Conservation (phyloP, 805 yeast species). For the Brettanomyces sp. region DNA sequence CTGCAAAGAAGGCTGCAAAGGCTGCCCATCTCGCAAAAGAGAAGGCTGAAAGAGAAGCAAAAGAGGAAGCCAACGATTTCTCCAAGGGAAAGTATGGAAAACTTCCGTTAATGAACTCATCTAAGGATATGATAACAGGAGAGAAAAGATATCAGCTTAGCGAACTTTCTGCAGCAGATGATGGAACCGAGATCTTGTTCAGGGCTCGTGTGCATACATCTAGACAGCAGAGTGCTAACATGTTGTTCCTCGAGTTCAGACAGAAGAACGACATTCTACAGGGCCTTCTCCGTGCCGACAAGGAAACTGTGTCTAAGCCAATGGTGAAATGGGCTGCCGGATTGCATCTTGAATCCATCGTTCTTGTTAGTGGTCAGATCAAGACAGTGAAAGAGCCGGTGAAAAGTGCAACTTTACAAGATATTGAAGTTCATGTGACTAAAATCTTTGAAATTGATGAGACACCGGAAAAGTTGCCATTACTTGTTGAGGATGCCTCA, state of each 20-base stretch:
- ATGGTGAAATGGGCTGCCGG: conserved; percentile 94
- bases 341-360: conserved; percentile 82
- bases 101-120: conserved; percentile 76
- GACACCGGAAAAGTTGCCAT: conserved; percentile 88
- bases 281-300: conserved; percentile 71
- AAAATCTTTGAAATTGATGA: conserved; percentile 72
- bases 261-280: conserved; percentile 81
- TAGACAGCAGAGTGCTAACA: conserved; percentile 93
- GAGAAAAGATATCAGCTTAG: conserved; percentile 50
- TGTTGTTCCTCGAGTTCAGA: conserved; percentile 84
- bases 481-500: conserved; percentile 91
- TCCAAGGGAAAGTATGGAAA: conserved; percentile 87
- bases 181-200: conserved; percentile 70
- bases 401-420: conserved; percentile 86
- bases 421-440: conserved; percentile 71
- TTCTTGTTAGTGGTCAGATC: conserved; percentile 79
- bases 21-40: conserved; percentile 83
- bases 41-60: conserved; percentile 65
- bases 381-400: conserved; percentile 78
- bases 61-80: conserved; percentile 70
- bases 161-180: conserved; percentile 49
- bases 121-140: conserved; percentile 43
- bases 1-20: conserved; percentile 83
- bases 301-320: conserved; percentile 71
- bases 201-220: conserved; percentile 92